Conservation (phyloP, 2,329 filamentous ascomycete genomes). For the Mariannaea sp. region DNA sequence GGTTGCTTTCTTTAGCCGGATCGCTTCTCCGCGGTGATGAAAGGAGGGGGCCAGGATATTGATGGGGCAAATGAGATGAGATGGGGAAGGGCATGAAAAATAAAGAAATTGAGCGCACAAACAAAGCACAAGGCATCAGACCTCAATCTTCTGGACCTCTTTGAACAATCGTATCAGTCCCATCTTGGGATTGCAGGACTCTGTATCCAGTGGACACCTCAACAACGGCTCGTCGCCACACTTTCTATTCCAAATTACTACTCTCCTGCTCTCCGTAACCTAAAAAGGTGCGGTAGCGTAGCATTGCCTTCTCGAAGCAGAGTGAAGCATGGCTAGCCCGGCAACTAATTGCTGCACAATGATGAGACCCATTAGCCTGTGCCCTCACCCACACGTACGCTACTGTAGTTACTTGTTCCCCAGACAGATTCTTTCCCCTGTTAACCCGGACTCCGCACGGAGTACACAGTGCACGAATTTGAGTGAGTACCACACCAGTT, state of each 20-base stretch:
- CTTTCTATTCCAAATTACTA: not conserved
- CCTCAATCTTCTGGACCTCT: no score
- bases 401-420: not conserved
- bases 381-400: constrained; percentile 6
- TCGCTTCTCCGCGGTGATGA: not conserved
- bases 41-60: not conserved
- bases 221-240: not conserved
- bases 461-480: constrained; percentile 30
- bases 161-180: no score
- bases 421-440: not conserved
- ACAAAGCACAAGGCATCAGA: no score
- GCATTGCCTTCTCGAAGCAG: constrained; percentile 33
- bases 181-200: not conserved
- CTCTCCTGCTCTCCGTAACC: constrained; percentile 23
- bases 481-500: not conserved
- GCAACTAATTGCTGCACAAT: constrained; percentile 40
- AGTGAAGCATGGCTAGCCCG: constrained; percentile 33
- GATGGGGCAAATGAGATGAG: not conserved
- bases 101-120: not conserved
- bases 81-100: not conserved
- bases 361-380: constrained; percentile 24
- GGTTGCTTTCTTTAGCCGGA: not conserved
- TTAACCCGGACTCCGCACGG: no score
- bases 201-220: not conserved
- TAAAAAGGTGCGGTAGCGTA: constrained; percentile 3